These are phyloP conservation scores for Sequoia sempervirens DNA, from an alignment of 75 land plant species.

Conservation along the genomic window DNA sequence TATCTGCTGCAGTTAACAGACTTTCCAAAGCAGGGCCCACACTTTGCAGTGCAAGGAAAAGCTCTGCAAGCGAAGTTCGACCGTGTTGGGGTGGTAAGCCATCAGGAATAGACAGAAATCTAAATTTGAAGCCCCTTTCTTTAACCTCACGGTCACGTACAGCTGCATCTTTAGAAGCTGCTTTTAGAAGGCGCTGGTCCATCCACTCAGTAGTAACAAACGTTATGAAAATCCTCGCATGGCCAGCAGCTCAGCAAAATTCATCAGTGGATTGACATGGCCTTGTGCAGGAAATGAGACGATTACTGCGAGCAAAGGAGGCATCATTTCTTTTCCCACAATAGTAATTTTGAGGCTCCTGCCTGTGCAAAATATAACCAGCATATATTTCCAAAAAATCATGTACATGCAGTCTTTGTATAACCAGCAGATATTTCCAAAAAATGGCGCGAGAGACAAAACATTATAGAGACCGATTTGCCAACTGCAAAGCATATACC, in stretches of 20 bases:
- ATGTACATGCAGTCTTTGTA: too few relatives aligned
- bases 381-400: too few relatives aligned
- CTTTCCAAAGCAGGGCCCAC: not conserved
- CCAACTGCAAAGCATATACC: too few relatives aligned
- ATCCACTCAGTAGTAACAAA: slow-evolving; percentile 1
- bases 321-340: not conserved
- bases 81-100: slow-evolving; percentile 2
- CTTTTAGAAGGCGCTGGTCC: not conserved
- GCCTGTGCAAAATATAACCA: too few relatives aligned
- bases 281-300: slow-evolving; percentile 22
- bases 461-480: too few relatives aligned
- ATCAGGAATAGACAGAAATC: not conserved
- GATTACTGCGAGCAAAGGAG: slow-evolving; percentile 6
- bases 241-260: slow-evolving; percentile 11
- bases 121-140: not conserved
- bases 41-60: not conserved
- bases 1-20: not conserved
- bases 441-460: too few relatives aligned
- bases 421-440: too few relatives aligned
- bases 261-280: slow-evolving; percentile 19
- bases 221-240: not conserved
- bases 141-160: not conserved
- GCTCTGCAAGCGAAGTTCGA: slow-evolving; percentile 3
- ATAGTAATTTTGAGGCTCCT: too few relatives aligned
- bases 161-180: slow-evolving; percentile 7